Percentiles rank a stretch among this genome's conserved stretches.
These are phyloP conservation scores for Candida gigantensis DNA, from an alignment of 1,139 yeast genomes.

Conservation along the genomic window DNA sequence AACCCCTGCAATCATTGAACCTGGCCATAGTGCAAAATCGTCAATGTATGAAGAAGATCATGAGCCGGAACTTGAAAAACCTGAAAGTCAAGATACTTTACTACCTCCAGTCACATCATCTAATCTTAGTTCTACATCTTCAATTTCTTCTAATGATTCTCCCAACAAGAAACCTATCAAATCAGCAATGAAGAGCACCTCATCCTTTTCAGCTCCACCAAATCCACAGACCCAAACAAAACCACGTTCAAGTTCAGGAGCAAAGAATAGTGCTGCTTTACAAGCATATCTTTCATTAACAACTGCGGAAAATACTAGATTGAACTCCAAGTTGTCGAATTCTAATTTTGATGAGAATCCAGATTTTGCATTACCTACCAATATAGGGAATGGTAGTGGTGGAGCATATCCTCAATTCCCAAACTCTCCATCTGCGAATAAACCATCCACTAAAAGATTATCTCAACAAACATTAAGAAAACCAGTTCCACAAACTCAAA, in stretches of 20 bases:
- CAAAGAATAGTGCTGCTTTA: constrained; percentile 45
- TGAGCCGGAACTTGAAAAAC: constrained; percentile 1
- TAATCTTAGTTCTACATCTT: constrained; percentile 29
- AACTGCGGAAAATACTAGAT: constrained; percentile 75
- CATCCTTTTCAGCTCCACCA: constrained; percentile 24
- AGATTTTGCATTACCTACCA: constrained; percentile 8
- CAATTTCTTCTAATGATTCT: constrained; percentile 34
- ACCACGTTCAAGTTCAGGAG: too few species aligned
- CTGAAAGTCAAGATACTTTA: constrained; percentile 17
- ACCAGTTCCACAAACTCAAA: constrained; percentile 17
- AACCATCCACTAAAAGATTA: constrained; percentile 25
- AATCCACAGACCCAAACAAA: constrained; percentile 11
- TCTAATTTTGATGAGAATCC: constrained; percentile 5
- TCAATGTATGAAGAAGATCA: background rate
- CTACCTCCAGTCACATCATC: constrained; percentile 17
- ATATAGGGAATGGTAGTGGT: constrained; percentile 10
- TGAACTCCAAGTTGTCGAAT: constrained; percentile 56
- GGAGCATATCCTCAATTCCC: constrained; percentile 16
- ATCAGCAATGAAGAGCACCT: constrained; percentile 62
- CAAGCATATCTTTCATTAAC: constrained; percentile 67
- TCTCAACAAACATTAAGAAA: constrained; percentile 37
- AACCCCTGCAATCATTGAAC: constrained; percentile 30
- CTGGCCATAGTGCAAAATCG: constrained; percentile 12
- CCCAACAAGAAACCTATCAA: constrained; percentile 51
- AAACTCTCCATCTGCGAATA: constrained; percentile 6